Base-by-base conservation (phyloP, 2,329 filamentous ascomycete genomes). In the Chaetomium strumarium region DNA sequence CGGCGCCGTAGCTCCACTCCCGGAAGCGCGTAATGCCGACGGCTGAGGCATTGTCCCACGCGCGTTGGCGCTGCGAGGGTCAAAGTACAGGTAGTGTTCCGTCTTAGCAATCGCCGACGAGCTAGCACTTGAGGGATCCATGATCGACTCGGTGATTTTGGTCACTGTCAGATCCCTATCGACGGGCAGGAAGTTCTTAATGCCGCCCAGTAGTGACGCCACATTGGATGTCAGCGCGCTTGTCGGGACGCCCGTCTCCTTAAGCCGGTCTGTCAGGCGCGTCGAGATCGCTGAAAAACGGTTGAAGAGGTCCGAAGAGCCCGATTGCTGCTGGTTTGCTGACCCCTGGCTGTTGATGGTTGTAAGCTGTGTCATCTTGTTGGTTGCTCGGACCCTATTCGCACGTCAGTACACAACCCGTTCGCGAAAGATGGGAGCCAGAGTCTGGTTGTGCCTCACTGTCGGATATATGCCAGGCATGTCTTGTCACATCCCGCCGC, bases 351-450 rank as follows among this genome's bases (percentile, higher is more conserved):
- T 85, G 58, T 92, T 93, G 57, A 91, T 85, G 1, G 91, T 95
- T 4, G 91, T 89, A 68, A 99, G 87, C 81, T 97, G 96, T 13
- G 92, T 97, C 90, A 97, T 96, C 58, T 93, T 90, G 5, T 92
- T 97, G 46, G 95, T 90, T 60, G 95, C 89, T 55, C 92, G 90
- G 48, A 97, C 89, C 68, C 88, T 58, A 31, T 8, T n/a, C 33
- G 33, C 33, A 34, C 10, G 33, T 34, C 33, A 34, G 33, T 34
- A 34, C 33, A 4, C 10, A 12, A 14, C 14, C 33, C 12, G 24
- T 24, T 24, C 14, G 7, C 29, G 42, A 29, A 1, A n/a, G 34
- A 59, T 39, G 56, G 53, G 37, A 45, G n/a, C 8, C 1, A 34
- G 31, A 11, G 31, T 36, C 38, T 53, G 42, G 55, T n/a, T n/a